Evolutionary conservation across 768 basidiomycete genomes (phyloP).

Genomic region (Rhodotorula babjevae): DNA sequence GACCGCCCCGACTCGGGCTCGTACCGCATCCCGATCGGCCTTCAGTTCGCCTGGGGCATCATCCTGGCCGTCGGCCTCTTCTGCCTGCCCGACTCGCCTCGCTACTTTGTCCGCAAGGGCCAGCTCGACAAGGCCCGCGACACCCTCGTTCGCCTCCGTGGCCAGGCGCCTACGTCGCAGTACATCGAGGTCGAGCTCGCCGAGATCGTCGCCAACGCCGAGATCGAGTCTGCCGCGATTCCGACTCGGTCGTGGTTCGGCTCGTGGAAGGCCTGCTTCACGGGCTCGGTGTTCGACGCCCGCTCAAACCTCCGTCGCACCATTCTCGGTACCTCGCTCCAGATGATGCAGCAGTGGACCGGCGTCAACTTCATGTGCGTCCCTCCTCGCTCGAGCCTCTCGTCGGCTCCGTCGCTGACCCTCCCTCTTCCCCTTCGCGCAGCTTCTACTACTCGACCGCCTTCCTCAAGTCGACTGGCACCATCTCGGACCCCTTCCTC

Average conservation of each 20-base stretch:
- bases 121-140: constrained; percentile 58
- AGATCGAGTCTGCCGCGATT: constrained; percentile 59
- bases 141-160: constrained; percentile 60
- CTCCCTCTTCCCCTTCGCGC: background rate
- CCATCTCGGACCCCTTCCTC: constrained; percentile 39
- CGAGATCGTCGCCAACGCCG: constrained; percentile 60
- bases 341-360: constrained; percentile 69
- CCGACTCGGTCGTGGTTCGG: constrained; percentile 60
- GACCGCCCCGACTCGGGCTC: constrained; percentile 45
- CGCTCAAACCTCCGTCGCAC: constrained; percentile 65
- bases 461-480: constrained; percentile 40
- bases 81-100: constrained; percentile 50
- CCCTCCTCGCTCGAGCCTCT: constrained; percentile 10
- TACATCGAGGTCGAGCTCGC: constrained; percentile 56
- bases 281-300: constrained; percentile 55
- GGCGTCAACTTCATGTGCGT: constrained; percentile 43
- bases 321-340: constrained; percentile 74
- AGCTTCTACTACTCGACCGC: constrained; percentile 49
- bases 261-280: constrained; percentile 45
- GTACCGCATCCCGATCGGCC: constrained; percentile 59
- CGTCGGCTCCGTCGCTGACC: constrained; percentile 11
- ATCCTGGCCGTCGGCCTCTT: constrained; percentile 68
- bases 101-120: constrained; percentile 66
- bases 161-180: constrained; percentile 53
- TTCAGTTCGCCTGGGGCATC: constrained; percentile 61